Percentiles rank a stretch among this genome's conserved stretches.
Conservation (phyloP, 2,329 filamentous ascomycete genomes). For the Hysterium pulicare region DNA sequence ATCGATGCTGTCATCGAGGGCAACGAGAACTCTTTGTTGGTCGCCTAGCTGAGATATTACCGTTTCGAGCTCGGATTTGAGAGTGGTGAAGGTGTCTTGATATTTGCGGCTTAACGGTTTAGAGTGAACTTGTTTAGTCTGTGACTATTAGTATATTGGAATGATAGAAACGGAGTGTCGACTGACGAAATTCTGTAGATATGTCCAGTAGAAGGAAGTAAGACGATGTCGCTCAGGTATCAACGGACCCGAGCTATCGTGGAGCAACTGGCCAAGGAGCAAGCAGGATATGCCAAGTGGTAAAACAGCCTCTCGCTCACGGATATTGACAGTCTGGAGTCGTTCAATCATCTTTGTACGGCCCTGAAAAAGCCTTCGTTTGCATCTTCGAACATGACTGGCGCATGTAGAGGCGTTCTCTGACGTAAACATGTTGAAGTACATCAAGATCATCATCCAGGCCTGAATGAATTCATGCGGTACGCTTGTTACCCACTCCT, state of each 20-base stretch:
- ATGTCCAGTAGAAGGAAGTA: conserved; percentile 6
- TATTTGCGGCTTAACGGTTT: conserved; percentile 7
- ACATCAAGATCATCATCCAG: conserved; percentile 5
- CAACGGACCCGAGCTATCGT: conserved; percentile 6
- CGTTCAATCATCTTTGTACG: conserved; percentile 7
- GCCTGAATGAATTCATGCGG: conserved; percentile 11
- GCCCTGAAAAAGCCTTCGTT: conserved; percentile 4
- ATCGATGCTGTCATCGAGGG: conserved; percentile 9
- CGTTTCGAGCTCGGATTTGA: conserved; percentile 8
- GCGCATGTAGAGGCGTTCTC: neutral
- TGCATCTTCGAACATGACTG: conserved; percentile 5
- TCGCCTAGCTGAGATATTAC: conserved; percentile 6
- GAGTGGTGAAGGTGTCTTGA: conserved; percentile 5
- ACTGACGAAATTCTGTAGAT: neutral
- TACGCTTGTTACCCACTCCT: conserved; percentile 4
- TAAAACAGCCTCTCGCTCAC: conserved; percentile 3
- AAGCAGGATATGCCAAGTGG: conserved; percentile 3
- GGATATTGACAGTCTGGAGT: conserved; percentile 4
- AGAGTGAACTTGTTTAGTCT: conserved; percentile 4
- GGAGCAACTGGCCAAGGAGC: conserved; percentile 4
- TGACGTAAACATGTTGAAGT: conserved; percentile 2
- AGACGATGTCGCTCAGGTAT: conserved; percentile 5
- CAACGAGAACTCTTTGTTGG: conserved; percentile 8
- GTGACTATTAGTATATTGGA: neutral
- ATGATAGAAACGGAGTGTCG: neutral